Evolutionary conservation across 169 alveolate species (phyloP), one percentile per base, ranked within the genome.

Genomic region (Cryptosporidium felis): DNA sequence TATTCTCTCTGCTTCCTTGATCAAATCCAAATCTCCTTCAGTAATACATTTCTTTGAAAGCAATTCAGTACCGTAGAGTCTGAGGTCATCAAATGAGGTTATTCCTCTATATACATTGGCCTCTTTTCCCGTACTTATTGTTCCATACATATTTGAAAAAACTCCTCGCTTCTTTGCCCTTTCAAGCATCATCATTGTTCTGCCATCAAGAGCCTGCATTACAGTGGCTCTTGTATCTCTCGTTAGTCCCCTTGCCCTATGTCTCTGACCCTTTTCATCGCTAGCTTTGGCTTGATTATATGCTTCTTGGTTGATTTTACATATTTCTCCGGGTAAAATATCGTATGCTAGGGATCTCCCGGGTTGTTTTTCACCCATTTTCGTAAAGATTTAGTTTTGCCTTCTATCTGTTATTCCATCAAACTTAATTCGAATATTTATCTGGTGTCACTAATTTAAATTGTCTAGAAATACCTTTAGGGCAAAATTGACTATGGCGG

Each of bases 101-200:
- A 67, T 74, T 74, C 59, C 97, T 82, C 95, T 95, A 89, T 96
- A 97, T 12, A 97, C 99, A 88, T 96, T 97, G 3, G 99, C 99
- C 89, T 97, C 99, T 92, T 97, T 97, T 10, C 99, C 99, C 28
- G 99, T 96, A 60, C 99, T 95, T 51, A 98, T 92, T 74, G 97
- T 95, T 10, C 99, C 99, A 90, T 93, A 93, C 47, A 98, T 94
- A 88, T 95, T 94, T 36, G 93, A 92, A 45, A 97, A 90, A 18
- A 94, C 92, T 18, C 97, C 97, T 26, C 95, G 89, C 38, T 96
- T 96, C 44, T 92, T 91, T 88, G 96, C 89, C 88, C 95, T 97
- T 63, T 94, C 93, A 21, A 97, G 91, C 60, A 97, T 90, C 16
- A 93, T 89, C 44, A 95, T 91, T 14, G 99, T 97, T 60, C 99